phyloP scores from a whole-genome alignment of 1,284 basidiomycete species.

The Ganoderma boninense region DNA sequence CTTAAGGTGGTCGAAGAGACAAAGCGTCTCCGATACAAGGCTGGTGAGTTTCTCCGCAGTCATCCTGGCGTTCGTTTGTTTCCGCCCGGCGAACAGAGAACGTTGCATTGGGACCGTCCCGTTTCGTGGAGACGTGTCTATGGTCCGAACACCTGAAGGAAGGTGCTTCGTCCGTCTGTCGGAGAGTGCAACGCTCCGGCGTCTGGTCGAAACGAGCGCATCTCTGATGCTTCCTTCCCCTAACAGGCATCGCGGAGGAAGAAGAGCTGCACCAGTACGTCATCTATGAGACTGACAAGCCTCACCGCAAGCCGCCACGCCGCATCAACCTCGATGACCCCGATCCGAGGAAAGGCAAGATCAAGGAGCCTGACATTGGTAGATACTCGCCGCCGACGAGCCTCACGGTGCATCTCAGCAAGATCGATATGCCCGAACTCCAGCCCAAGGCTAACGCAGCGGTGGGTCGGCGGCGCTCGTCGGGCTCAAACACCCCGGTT shows the following conservation, averaged over 20 bases:
- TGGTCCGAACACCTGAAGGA: not conserved
- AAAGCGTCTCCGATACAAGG: constrained; percentile 77
- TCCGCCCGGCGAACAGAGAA: not conserved
- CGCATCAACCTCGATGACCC: constrained; percentile 71
- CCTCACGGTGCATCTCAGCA: constrained; percentile 78
- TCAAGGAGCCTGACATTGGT: constrained; percentile 36
- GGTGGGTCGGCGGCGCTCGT: constrained; percentile 13
- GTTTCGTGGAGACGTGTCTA: too few species aligned
- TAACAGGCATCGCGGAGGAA: constrained; percentile 58
- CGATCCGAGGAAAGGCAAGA: constrained; percentile 49
- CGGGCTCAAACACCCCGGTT: constrained; percentile 8
- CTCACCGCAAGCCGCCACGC: constrained; percentile 57
- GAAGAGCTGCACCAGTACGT: constrained; percentile 83
- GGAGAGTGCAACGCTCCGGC: too few species aligned
- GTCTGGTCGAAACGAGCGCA: too few species aligned
- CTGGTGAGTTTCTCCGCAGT: constrained; percentile 52
- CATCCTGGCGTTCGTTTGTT: not conserved
- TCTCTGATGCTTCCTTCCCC: too few species aligned
- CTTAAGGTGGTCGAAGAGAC: constrained; percentile 82
- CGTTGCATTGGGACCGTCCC: too few species aligned
- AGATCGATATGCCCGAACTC: constrained; percentile 85
- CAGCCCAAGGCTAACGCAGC: constrained; percentile 51
- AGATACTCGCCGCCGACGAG: constrained; percentile 18
- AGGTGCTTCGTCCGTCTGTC: too few species aligned
- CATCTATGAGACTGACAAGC: constrained; percentile 60